Conservation (phyloP, 2,329 filamentous ascomycete species). For the Ophiostoma australiae region DNA sequence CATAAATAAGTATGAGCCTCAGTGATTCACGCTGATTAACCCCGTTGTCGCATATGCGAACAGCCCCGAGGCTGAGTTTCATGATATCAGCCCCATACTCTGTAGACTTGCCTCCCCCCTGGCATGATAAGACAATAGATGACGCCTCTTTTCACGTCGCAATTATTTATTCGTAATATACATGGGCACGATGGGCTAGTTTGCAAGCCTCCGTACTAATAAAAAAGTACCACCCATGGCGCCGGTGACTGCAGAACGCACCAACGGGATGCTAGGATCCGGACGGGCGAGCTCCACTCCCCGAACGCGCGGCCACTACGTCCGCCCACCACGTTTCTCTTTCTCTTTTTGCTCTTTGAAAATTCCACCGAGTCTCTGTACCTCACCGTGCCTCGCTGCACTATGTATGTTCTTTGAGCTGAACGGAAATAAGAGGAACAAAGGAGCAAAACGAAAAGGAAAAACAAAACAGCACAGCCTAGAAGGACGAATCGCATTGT, state of each 20-base stretch:
- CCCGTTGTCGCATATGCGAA: not conserved
- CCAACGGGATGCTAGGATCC: conserved; percentile 6
- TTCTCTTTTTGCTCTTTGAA: not conserved
- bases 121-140: not conserved
- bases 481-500: not conserved
- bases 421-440: not conserved
- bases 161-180: not conserved
- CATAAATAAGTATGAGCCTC: not conserved
- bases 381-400: not conserved
- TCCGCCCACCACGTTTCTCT: conserved; percentile 12
- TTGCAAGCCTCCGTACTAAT: not conserved
- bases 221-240: conserved; percentile 7
- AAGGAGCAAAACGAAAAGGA: not conserved
- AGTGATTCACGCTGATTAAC: not conserved
- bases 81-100: not conserved
- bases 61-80: conserved; percentile 1
- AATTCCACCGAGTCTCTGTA: not conserved
- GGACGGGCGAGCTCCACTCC: conserved; percentile 1
- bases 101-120: not conserved
- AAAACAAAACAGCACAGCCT: not conserved
- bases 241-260: not conserved
- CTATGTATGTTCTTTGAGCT: not conserved
- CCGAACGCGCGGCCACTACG: conserved; percentile 11
- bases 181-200: not conserved
- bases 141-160: conserved; percentile 3